phyloP scores from a whole-genome alignment of 331 rosid species.

The Stylosanthes scabra region DNA sequence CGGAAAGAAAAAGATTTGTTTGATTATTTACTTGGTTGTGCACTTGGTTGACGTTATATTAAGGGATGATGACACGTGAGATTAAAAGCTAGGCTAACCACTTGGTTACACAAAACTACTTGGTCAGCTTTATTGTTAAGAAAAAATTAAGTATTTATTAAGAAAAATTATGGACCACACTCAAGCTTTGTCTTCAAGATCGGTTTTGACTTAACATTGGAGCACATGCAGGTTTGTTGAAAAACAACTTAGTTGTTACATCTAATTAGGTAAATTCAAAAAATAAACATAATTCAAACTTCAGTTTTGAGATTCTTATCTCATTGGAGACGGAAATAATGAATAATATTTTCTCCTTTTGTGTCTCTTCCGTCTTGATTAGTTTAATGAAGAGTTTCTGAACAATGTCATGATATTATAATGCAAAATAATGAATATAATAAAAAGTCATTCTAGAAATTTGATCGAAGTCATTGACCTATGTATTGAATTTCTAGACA shows the following conservation, averaged over 20 bases:
- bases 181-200: not conserved
- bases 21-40: no score
- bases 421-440: conserved; percentile 12
- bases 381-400: not conserved
- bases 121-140: no score
- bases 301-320: not conserved
- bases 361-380: not conserved
- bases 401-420: not conserved
- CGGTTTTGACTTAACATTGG: not conserved
- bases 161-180: not conserved
- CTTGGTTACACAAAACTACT: no score
- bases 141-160: no score
- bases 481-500: conserved; percentile 17
- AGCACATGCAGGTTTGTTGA: conserved; percentile 6
- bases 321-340: not conserved
- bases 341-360: not conserved
- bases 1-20: no score
- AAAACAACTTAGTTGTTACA: not conserved
- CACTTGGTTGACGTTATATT: no score
- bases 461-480: conserved; percentile 16
- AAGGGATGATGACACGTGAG: no score
- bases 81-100: no score
- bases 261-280: not conserved
- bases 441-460: not conserved
- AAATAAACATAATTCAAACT: conserved; percentile 2